Conservation (phyloP, 2,329 filamentous ascomycete genomes). For the Colletotrichum sp. region DNA sequence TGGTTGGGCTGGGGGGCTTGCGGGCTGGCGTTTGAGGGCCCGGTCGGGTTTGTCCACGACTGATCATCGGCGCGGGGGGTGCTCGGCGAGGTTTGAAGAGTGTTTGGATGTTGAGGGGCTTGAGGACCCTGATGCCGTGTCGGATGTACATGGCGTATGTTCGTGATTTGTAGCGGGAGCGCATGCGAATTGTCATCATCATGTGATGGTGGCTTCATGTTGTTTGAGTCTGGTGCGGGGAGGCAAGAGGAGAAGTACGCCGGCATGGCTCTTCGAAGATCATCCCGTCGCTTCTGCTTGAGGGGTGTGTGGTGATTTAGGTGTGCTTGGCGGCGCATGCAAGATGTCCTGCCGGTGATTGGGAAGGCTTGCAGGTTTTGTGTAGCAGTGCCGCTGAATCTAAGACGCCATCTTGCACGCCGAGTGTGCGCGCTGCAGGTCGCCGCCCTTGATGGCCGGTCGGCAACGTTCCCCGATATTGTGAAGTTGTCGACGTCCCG, state of each 20-base stretch:
- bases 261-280: neutral
- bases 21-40: neutral
- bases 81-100: neutral
- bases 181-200: neutral
- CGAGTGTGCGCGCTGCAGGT: neutral
- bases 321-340: neutral
- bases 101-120: neutral
- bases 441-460: neutral
- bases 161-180: neutral
- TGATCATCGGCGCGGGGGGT: neutral
- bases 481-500: neutral
- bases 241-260: neutral
- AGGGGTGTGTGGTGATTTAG: neutral
- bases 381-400: neutral
- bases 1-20: neutral
- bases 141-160: neutral
- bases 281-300: neutral
- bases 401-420: neutral
- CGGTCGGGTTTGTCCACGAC: neutral
- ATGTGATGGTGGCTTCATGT: neutral
- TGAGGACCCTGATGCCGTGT: neutral
- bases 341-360: neutral
- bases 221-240: neutral
- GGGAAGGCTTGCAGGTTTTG: neutral
- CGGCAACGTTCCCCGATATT: accelerated